Conservation (phyloP, 148 eudicot species). For the Cornus florida region DNA sequence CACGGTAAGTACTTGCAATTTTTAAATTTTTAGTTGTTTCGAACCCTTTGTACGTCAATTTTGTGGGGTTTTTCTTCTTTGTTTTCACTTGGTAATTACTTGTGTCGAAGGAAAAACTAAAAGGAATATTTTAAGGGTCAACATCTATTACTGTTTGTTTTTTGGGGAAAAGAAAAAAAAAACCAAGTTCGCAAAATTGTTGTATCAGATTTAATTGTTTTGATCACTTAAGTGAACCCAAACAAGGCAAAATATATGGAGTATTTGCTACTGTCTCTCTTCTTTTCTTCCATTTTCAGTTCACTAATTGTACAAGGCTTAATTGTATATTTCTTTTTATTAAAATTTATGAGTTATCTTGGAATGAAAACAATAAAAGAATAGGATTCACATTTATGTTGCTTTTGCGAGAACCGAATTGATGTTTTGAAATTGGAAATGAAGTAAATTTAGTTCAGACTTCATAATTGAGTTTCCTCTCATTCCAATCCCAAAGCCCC, state of each 20-base stretch:
- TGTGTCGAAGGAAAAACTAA: background rate
- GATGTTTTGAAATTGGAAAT: no score
- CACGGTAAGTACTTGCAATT: constrained; percentile 10
- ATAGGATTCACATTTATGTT: background rate
- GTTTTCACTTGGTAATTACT: background rate
- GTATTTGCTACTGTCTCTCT: no score
- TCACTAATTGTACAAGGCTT: no score
- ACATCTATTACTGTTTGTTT: background rate
- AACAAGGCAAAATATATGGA: background rate
- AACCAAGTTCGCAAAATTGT: background rate
- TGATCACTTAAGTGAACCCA: background rate
- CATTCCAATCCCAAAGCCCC: no score
- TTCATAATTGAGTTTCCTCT: no score
- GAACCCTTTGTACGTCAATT: background rate
- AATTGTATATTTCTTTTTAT: no score
- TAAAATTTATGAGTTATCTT: background rate
- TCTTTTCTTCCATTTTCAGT: background rate
- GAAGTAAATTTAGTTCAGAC: no score
- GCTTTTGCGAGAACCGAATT: no score
- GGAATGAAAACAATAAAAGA: background rate
- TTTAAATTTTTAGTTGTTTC: background rate
- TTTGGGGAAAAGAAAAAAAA: background rate
- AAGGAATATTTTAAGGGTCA: no score
- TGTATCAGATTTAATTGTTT: background rate
- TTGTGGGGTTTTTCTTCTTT: background rate